These are phyloP conservation scores for Suhomyces kilbournensis DNA, from an alignment of 805 yeast species.

Conservation along the genomic window DNA sequence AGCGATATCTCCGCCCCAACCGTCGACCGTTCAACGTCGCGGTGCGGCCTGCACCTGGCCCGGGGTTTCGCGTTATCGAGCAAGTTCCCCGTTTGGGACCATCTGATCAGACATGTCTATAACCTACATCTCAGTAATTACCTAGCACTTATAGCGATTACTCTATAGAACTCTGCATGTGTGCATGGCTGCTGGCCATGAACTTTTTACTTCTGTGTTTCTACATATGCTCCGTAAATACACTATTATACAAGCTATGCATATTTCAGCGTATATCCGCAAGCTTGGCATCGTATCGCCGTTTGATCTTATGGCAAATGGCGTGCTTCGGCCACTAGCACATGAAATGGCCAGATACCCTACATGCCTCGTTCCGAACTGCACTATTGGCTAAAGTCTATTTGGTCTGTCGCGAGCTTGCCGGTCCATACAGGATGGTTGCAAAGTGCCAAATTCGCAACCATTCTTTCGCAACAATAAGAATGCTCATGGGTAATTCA, in stretches of 20 bases:
- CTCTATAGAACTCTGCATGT: too few relatives aligned
- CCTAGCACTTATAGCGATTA: too few relatives aligned
- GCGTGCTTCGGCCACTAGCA: neutral
- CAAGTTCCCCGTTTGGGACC: neutral
- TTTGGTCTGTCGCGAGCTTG: neutral
- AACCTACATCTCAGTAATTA: too few relatives aligned
- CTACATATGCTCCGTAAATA: too few relatives aligned
- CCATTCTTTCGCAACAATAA: neutral
- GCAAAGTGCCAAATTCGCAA: neutral
- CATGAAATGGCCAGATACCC: neutral
- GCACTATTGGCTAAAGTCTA: neutral
- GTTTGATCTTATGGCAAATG: neutral
- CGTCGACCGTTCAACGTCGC: neutral
- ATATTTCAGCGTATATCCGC: constrained; percentile 1
- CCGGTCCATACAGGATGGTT: neutral
- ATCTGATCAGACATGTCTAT: neutral
- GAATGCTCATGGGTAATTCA: neutral
- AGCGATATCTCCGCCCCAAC: neutral
- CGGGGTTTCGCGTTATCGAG: neutral
- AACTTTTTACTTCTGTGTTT: too few relatives aligned
- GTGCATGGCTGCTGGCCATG: too few relatives aligned
- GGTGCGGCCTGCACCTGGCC: neutral
- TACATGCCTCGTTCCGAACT: neutral
- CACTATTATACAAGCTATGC: neutral
- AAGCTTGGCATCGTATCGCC: neutral